Conservation (phyloP, 139 green algal species). For the Ettlia oleoabundans region DNA sequence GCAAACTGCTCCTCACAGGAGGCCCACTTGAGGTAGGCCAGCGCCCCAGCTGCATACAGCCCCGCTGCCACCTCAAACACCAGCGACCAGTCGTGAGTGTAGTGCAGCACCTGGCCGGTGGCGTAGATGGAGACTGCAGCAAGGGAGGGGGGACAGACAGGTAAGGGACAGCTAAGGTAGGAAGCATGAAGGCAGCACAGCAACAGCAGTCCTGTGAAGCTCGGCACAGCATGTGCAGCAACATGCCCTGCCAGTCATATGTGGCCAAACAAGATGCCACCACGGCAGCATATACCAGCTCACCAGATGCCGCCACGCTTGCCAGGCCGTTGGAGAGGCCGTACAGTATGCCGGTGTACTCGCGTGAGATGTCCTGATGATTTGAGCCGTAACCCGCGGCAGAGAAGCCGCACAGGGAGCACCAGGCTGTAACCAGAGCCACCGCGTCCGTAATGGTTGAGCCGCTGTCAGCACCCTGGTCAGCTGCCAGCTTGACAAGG, state of each 20-base stretch:
- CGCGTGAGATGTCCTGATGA: constrained; percentile 80
- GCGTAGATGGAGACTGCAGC: constrained; percentile 22
- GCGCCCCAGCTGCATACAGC: constrained; percentile 59
- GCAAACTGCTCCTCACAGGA: constrained; percentile 66
- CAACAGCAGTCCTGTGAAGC: too few relatives aligned
- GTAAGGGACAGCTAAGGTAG: background rate
- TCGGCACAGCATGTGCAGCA: too few relatives aligned
- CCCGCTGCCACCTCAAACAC: constrained; percentile 65
- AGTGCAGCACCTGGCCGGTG: constrained; percentile 59
- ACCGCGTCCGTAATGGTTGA: constrained; percentile 49
- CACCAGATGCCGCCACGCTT: constrained; percentile 62
- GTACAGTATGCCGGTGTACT: constrained; percentile 76
- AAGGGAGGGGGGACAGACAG: background rate
- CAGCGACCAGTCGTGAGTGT: constrained; percentile 63
- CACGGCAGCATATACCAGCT: constrained; percentile 55
- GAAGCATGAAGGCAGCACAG: background rate
- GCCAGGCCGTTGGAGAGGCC: constrained; percentile 79
- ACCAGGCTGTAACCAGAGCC: constrained; percentile 28
- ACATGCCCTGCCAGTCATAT: background rate
- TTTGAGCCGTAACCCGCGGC: constrained; percentile 78
- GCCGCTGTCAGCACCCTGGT: constrained; percentile 22
- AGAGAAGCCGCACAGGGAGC: constrained; percentile 28
- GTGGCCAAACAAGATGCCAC: background rate
- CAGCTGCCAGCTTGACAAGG: constrained; percentile 64
- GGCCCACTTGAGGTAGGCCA: constrained; percentile 54